Evolutionary conservation across 352 stramenopile species (phyloP).

Genomic region (Globisporangium viniferum): DNA sequence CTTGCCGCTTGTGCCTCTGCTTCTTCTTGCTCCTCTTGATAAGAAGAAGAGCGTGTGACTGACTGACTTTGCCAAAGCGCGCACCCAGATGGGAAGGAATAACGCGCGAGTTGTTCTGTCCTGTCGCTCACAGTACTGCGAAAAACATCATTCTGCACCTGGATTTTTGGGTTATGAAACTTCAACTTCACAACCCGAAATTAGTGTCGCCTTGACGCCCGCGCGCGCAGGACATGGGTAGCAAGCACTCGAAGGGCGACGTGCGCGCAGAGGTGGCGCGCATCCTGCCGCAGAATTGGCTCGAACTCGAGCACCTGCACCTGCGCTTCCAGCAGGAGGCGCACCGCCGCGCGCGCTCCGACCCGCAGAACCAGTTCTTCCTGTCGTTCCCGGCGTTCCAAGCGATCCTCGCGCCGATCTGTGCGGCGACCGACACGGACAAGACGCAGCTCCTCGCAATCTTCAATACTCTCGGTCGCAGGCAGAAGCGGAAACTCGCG

Average conservation of each 20-base stretch:
- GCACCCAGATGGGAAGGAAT: conserved; percentile 6
- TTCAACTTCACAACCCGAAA: conserved; percentile 17
- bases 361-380: conserved; percentile 48
- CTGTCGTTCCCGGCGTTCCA: conserved; percentile 47
- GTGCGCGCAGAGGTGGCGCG: conserved; percentile 32
- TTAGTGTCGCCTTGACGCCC: neutral
- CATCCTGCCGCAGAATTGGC: conserved; percentile 50
- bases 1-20: neutral
- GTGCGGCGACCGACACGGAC: conserved; percentile 20
- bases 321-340: conserved; percentile 61
- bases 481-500: conserved; percentile 24
- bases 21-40: neutral
- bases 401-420: conserved; percentile 36
- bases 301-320: conserved; percentile 50
- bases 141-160: neutral
- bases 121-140: conserved; percentile 8
- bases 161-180: conserved; percentile 7
- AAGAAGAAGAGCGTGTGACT: neutral
- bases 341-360: conserved; percentile 26
- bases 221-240: conserved; percentile 33
- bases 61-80: neutral
- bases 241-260: conserved; percentile 45
- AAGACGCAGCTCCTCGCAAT: conserved; percentile 45
- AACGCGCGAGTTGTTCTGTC: neutral
- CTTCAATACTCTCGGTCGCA: conserved; percentile 38